Evolutionary conservation across 768 basidiomycete genomes (phyloP).

Genomic region (Collybiopsis luxurians): DNA sequence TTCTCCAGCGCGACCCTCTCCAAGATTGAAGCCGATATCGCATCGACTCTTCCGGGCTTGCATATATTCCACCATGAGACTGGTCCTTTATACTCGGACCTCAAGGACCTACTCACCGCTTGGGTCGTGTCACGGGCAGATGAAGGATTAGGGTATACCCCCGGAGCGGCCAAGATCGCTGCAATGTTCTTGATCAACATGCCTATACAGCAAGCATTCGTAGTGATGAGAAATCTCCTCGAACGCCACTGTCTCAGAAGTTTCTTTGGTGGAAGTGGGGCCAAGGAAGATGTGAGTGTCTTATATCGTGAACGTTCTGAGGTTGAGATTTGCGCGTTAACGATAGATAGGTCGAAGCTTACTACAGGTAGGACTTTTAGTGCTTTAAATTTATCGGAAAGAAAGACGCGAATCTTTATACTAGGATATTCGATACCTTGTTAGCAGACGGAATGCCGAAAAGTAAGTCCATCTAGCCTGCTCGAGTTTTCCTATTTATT

Average conservation of each 20-base stretch:
- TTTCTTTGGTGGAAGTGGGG: conserved; percentile 71
- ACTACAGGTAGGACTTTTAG: conserved; percentile 62
- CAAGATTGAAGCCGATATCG: conserved; percentile 73
- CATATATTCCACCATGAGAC: conserved; percentile 77
- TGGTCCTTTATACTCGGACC: conserved; percentile 78
- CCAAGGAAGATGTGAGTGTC: conserved; percentile 75
- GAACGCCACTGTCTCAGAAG: conserved; percentile 83
- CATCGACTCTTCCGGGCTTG: conserved; percentile 67
- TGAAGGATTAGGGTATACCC: conserved; percentile 73
- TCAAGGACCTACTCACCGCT: conserved; percentile 81
- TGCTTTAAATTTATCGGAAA: not conserved
- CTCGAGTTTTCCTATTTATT: not conserved
- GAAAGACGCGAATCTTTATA: not conserved
- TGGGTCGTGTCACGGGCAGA: conserved; percentile 87
- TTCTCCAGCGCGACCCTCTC: conserved; percentile 65
- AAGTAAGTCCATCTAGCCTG: conserved; percentile 45
- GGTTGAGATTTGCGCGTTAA: conserved; percentile 22
- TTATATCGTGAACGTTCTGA: not conserved
- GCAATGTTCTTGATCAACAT: conserved; percentile 88
- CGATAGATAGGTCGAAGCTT: conserved; percentile 72
- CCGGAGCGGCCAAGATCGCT: conserved; percentile 70
- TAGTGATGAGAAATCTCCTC: conserved; percentile 81
- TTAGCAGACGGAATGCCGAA: conserved; percentile 94
- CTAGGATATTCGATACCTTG: conserved; percentile 87
- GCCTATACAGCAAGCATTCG: conserved; percentile 69